Conservation (phyloP, 2,329 filamentous ascomycete genomes). For the Zymoseptoria tritici region DNA sequence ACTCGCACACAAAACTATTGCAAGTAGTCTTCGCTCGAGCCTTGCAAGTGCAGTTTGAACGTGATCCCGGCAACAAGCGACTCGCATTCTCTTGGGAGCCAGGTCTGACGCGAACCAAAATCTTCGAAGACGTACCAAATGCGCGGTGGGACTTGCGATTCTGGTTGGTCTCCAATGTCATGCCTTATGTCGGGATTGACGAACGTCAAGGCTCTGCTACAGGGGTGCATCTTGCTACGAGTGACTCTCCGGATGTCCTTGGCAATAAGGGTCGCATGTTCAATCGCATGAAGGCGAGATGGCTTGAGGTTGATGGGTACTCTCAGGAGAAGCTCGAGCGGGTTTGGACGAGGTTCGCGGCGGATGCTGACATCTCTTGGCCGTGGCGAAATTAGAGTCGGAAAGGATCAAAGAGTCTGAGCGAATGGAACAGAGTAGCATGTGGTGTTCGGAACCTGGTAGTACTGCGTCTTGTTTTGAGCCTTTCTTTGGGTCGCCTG, state of each 20-base stretch:
- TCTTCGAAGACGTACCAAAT: background rate
- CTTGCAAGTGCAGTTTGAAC: background rate
- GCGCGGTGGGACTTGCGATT: background rate
- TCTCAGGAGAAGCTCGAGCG: constrained; percentile 2
- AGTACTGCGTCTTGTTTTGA: background rate
- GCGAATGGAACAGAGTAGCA: background rate
- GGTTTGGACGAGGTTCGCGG: background rate
- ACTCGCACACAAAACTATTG: constrained; percentile 1
- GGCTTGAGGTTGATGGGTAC: background rate
- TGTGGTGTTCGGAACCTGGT: background rate
- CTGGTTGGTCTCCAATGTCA: constrained; percentile 1
- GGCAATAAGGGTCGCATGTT: constrained; percentile 1
- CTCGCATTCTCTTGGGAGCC: constrained; percentile 3
- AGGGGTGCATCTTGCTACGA: constrained; percentile 5
- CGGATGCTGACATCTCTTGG: constrained; percentile 1
- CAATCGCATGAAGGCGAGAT: constrained; percentile 1
- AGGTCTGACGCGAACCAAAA: constrained; percentile 1
- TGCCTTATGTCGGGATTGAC: constrained; percentile 1
- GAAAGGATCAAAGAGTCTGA: background rate
- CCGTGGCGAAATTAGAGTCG: background rate
- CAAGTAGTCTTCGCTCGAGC: constrained; percentile 2
- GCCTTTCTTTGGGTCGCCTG: background rate
- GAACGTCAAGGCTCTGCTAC: constrained; percentile 1
- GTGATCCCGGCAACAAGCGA: background rate
- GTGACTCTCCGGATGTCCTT: background rate